Evolutionary conservation across 768 basidiomycete genomes (phyloP).

Genomic region (Trametes cingulata): DNA sequence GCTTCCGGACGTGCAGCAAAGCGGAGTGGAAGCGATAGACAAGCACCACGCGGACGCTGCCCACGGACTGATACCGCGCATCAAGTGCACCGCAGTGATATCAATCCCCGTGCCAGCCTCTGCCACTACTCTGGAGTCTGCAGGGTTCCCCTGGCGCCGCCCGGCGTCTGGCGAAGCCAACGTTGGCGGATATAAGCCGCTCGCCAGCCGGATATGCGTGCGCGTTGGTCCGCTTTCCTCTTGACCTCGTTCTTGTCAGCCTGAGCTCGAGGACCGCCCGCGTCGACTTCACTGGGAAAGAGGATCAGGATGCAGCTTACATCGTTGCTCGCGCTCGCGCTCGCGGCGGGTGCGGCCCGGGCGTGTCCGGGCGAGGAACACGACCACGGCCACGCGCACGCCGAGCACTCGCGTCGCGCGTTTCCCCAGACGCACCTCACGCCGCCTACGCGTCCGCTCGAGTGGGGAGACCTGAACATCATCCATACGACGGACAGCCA

Average conservation of each 20-base stretch:
- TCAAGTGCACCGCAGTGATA: conserved; percentile 1
- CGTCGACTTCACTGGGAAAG: background rate
- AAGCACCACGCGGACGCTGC: background rate
- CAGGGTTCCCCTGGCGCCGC: background rate
- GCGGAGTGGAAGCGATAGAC: background rate
- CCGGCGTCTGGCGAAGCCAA: conserved; percentile 2
- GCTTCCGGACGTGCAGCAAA: background rate
- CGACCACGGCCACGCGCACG: conserved; percentile 34
- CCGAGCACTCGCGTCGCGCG: conserved; percentile 32
- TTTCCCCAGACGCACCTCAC: conserved; percentile 45
- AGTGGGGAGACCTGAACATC: conserved; percentile 90
- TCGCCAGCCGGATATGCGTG: background rate
- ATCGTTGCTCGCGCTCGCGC: conserved; percentile 16
- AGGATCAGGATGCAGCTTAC: conserved; percentile 18
- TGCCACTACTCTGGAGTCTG: background rate
- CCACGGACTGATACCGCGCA: background rate
- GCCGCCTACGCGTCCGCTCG: conserved; percentile 64
- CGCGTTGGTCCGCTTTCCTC: background rate
- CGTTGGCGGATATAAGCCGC: background rate
- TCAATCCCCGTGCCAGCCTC: background rate
- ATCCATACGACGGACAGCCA: conserved; percentile 86
- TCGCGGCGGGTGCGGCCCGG: conserved; percentile 20
- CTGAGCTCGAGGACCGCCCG: background rate
- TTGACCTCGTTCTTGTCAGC: background rate
- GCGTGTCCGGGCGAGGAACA: conserved; percentile 33